Evolutionary conservation across 441 rosid genomes (phyloP), one percentile per base, ranked within the genome.

Genomic region (Croton setiger): DNA sequence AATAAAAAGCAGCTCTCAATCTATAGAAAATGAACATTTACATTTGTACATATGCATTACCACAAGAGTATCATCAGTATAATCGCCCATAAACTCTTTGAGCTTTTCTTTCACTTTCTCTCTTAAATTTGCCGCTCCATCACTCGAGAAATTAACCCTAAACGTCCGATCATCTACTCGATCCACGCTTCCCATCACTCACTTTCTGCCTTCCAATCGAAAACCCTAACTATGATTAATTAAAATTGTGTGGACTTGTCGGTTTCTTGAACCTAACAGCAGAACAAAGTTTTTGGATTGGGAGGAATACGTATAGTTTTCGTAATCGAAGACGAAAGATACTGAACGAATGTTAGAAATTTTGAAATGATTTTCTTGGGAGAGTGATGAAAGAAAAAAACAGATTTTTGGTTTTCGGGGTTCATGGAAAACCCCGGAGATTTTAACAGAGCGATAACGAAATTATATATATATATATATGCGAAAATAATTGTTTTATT

Each of bases 41-140:
- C 20, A n/a, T n/a, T n/a, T n/a, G n/a, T n/a, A 37, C 15, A 15
- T 13, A 14, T 12, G 60, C 71, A 67, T 68, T 83, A 95, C 99
- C 98, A 92, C 97, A n/a, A 95, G 98, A 61, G 83, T 89, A 73
- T 92, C 99, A 72, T 95, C 99, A 7, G 97, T 87, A 82, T 95
- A 95, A 73, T 92, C 93, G 55, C 95, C 97, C 98, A 95, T 90
- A 76, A 83, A 88, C 82, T 95, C 97, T 84, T 92, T 92, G 66
- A 95, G 92, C 78, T 90, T 95, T 64, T 81, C 86, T 69, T 59
- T 87, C 53, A 95, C 87, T 62, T 51, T 72, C 37, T 85, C 90
- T 79, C 89, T 87, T 86, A 95, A 78, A 81, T 75, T 87, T 0
- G 80, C 80, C 12, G 76, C 89, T 67, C 99, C 99, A 27, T 86